These are phyloP conservation scores for Annulohypoxylon bovei DNA, from an alignment of 495 filamentous ascomycete genomes.

Conservation along the genomic window DNA sequence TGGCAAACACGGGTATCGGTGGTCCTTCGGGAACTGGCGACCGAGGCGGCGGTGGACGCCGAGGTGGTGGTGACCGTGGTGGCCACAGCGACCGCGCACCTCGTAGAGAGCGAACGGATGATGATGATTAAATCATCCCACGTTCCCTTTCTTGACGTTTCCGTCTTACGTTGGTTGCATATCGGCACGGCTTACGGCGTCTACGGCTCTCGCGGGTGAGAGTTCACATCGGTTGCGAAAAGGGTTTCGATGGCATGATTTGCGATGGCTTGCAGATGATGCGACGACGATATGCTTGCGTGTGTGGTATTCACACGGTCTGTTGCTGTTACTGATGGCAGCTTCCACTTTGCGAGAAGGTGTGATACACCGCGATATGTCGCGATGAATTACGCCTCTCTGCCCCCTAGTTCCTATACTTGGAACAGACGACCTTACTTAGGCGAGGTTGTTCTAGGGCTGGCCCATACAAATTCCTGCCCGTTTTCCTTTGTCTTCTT, in stretches of 20 bases:
- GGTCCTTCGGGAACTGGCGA: slow-evolving; percentile 14
- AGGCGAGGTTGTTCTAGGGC: neutral
- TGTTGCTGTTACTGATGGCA: neutral
- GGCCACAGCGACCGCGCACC: slow-evolving; percentile 40
- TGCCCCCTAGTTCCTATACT: neutral
- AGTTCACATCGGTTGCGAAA: slow-evolving; percentile 7
- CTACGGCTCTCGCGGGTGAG: slow-evolving; percentile 28
- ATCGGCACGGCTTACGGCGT: slow-evolving; percentile 40
- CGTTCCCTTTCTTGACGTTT: slow-evolving; percentile 24
- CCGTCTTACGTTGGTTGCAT: slow-evolving; percentile 38
- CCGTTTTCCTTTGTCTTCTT: neutral
- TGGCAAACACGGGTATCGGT: slow-evolving; percentile 55
- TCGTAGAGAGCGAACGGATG: slow-evolving; percentile 56
- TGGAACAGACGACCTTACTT: neutral
- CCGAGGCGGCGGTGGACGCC: slow-evolving; percentile 42
- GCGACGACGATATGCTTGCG: neutral
- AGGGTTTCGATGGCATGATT: neutral
- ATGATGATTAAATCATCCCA: slow-evolving; percentile 56
- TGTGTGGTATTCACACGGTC: neutral
- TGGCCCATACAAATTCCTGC: neutral
- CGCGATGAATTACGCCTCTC: neutral
- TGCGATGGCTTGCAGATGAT: neutral
- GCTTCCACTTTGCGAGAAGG: neutral
- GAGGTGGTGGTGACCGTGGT: slow-evolving; percentile 38
- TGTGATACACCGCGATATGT: neutral